A percentile compares a stretch with the other conserved stretches of the same genome.
phyloP scores from a whole-genome alignment of 352 stramenopile species.

The Phytopythium aichiense region DNA sequence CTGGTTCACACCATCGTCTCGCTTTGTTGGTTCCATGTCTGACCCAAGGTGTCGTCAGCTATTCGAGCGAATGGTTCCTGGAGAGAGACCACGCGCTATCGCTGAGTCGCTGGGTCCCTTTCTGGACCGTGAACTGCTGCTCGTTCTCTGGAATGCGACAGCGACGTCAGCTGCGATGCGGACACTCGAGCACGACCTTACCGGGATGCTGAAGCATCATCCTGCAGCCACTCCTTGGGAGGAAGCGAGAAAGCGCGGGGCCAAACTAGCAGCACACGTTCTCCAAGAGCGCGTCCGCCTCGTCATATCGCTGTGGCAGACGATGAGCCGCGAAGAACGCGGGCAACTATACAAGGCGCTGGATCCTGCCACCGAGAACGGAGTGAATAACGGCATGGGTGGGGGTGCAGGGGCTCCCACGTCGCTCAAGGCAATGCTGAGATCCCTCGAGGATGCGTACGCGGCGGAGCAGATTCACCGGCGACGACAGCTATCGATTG shows the following conservation, averaged over 20 bases:
- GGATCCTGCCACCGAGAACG: slow-evolving; percentile 5
- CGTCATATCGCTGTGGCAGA: slow-evolving; percentile 43
- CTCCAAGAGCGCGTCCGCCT: slow-evolving; percentile 62
- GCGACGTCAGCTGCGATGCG: slow-evolving; percentile 18
- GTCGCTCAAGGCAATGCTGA: slow-evolving; percentile 37
- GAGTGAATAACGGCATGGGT: background rate
- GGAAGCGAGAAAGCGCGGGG: slow-evolving; percentile 31
- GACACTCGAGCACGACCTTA: slow-evolving; percentile 13
- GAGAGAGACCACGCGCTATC: slow-evolving; percentile 23
- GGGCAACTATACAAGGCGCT: slow-evolving; percentile 30
- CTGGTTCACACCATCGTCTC: background rate
- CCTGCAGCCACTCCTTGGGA: slow-evolving; percentile 9
- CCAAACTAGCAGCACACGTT: slow-evolving; percentile 38
- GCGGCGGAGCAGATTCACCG: slow-evolving; percentile 54
- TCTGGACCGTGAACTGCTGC: slow-evolving; percentile 48
- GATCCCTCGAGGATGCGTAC: slow-evolving; percentile 58
- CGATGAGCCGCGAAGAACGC: slow-evolving; percentile 50
- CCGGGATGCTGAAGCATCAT: background rate
- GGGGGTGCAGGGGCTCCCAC: slow-evolving; percentile 8
- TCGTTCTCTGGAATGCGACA: slow-evolving; percentile 60
- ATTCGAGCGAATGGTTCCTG: slow-evolving; percentile 33
- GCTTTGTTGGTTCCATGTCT: slow-evolving; percentile 1
- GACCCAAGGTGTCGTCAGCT: slow-evolving; percentile 7
- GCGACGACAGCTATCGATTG: slow-evolving; percentile 26
- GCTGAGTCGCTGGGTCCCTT: slow-evolving; percentile 44